Conservation (phyloP, 805 yeast species). For the Phaffomyces antillensis region DNA sequence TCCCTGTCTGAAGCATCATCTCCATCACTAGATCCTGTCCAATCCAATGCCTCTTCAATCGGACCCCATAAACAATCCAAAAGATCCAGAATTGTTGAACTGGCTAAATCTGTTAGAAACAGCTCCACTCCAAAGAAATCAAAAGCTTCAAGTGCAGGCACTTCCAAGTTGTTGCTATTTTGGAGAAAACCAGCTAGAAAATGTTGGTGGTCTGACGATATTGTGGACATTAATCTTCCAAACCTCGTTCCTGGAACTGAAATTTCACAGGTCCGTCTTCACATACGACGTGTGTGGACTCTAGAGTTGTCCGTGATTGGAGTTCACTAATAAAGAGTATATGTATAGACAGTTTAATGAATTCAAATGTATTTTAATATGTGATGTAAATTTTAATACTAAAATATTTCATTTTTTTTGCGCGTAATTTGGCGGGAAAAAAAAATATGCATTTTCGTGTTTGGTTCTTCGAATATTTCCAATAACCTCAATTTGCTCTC, state of each 20-base stretch:
- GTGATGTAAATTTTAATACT: not conserved
- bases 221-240: constrained; percentile 36
- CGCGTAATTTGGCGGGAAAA: not conserved
- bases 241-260: constrained; percentile 25
- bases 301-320: constrained; percentile 88
- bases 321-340: constrained; percentile 36
- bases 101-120: constrained; percentile 49
- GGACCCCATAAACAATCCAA: constrained; percentile 25
- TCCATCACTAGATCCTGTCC: constrained; percentile 37
- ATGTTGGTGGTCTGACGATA: constrained; percentile 92
- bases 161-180: constrained; percentile 69
- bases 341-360: not conserved
- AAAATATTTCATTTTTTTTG: not conserved
- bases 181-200: constrained; percentile 98
- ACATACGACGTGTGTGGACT: constrained; percentile 94
- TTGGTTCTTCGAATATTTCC: not conserved
- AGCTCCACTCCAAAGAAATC: constrained; percentile 14
- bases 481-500: too few species aligned
- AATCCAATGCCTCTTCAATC: constrained; percentile 25
- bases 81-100: constrained; percentile 50
- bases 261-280: constrained; percentile 53
- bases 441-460: not conserved
- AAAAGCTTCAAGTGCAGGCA: constrained; percentile 28
- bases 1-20: constrained; percentile 17
- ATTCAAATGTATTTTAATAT: not conserved